phyloP scores from a whole-genome alignment of 192 early-diverging fungal genomes.

The Podila epicladia region DNA sequence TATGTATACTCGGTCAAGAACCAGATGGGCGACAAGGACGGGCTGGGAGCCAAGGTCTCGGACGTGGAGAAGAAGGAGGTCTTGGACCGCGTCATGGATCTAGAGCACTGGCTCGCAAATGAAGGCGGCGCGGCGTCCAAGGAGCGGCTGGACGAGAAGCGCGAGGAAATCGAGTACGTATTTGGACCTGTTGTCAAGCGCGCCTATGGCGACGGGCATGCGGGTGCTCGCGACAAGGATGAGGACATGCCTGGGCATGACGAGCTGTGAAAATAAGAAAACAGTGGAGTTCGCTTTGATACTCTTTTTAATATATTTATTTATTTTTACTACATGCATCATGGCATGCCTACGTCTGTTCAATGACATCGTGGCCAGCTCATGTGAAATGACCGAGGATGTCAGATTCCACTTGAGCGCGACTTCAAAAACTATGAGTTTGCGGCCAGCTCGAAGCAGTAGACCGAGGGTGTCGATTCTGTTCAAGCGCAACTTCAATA shows the following conservation, averaged over 20 bases:
- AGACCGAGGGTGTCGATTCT: too few species aligned
- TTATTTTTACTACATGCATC: too few species aligned
- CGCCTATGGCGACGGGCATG: slow-evolving; percentile 70
- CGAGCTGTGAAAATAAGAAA: slow-evolving; percentile 61
- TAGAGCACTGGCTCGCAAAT: slow-evolving; percentile 77
- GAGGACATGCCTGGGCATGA: slow-evolving; percentile 64
- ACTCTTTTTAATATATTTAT: too few species aligned
- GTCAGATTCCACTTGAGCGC: too few species aligned
- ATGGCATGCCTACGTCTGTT: too few species aligned
- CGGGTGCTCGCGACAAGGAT: slow-evolving; percentile 26
- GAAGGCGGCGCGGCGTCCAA: slow-evolving; percentile 83
- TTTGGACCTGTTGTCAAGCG: slow-evolving; percentile 92
- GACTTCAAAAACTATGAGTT: too few species aligned
- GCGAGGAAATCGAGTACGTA: slow-evolving; percentile 86
- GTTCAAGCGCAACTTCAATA: too few species aligned
- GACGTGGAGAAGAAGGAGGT: slow-evolving; percentile 89
- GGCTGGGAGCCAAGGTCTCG: slow-evolving; percentile 80
- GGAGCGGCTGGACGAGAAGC: slow-evolving; percentile 95
- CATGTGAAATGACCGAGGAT: too few species aligned
- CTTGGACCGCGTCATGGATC: slow-evolving; percentile 74
- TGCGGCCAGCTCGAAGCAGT: too few species aligned
- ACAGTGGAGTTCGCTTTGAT: too few species aligned
- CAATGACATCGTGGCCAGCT: too few species aligned
- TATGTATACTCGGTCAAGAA: slow-evolving; percentile 88
- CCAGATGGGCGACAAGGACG: slow-evolving; percentile 80